These are phyloP conservation scores for Chalaropsis ovoidea DNA, from an alignment of 2,329 filamentous ascomycete genomes.

Conservation along the genomic window DNA sequence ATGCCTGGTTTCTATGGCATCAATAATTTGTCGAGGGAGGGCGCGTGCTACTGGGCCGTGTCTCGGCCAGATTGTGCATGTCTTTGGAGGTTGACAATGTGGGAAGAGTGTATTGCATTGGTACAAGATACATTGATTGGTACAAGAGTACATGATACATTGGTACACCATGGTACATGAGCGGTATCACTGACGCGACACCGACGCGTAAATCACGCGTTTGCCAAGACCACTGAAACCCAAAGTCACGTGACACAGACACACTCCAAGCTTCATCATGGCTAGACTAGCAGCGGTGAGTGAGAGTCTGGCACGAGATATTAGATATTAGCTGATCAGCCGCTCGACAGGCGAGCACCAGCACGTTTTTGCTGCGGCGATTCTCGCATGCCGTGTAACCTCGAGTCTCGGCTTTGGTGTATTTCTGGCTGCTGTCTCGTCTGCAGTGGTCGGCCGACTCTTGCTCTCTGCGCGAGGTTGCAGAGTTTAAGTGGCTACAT, in stretches of 20 bases:
- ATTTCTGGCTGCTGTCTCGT: not conserved
- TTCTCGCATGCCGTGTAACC: constrained; percentile 2
- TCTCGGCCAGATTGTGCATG: not conserved
- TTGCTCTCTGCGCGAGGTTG: not conserved
- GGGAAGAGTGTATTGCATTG: not conserved
- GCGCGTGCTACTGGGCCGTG: not conserved
- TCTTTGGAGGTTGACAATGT: not conserved
- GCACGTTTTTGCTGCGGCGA: not conserved
- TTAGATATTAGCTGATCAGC: no score
- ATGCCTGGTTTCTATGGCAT: not conserved
- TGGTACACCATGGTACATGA: not conserved
- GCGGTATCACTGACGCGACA: not conserved
- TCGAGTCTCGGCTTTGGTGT: not conserved
- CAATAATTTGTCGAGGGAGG: not conserved
- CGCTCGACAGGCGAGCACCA: not conserved
- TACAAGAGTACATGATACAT: not conserved
- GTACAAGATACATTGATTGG: not conserved
- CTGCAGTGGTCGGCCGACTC: not conserved
- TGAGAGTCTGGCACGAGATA: not conserved
- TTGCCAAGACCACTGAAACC: not conserved
- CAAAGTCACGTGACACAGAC: not conserved
- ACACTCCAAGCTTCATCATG: not conserved
- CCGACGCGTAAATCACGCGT: not conserved
- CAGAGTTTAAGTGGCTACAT: not conserved
- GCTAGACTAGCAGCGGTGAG: not conserved